Conservation (phyloP, 345 rosid species). For the Melaleuca alternifolia region DNA sequence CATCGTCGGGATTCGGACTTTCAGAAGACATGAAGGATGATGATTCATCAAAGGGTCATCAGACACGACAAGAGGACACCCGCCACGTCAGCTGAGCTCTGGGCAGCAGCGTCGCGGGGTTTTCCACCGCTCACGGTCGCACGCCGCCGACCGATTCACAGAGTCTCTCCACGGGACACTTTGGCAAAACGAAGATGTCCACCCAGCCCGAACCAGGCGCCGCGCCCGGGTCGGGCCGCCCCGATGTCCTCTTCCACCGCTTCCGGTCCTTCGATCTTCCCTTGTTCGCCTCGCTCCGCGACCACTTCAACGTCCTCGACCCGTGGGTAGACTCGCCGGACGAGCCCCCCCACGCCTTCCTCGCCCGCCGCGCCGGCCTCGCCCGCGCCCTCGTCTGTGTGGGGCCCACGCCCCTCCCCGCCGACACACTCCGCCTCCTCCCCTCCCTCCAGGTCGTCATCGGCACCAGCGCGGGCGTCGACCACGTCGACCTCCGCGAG, state of each 20-base stretch:
- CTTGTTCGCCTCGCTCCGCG: not conserved
- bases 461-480: slow-evolving; percentile 22
- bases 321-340: slow-evolving; percentile 10
- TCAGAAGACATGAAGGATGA: too few species aligned
- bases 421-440: slow-evolving; percentile 14
- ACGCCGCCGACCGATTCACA: not conserved
- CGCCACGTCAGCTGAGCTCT: not conserved
- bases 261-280: not conserved
- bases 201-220: not conserved
- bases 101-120: not conserved
- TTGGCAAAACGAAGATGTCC: not conserved
- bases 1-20: too few species aligned
- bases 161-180: not conserved
- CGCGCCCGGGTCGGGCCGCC: not conserved
- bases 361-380: slow-evolving; percentile 12
- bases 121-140: not conserved
- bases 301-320: slow-evolving; percentile 10
- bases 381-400: slow-evolving; percentile 20
- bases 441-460: slow-evolving; percentile 22
- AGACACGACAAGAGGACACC: not conserved
- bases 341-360: slow-evolving; percentile 9
- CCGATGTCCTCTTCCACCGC: slow-evolving; percentile 20
- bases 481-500: slow-evolving; percentile 29
- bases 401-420: slow-evolving; percentile 15
- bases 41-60: not conserved